Evolutionary conservation across 768 basidiomycete species (phyloP), one percentile per base, ranked within the genome.

Genomic region (Hydnum rufescens): DNA sequence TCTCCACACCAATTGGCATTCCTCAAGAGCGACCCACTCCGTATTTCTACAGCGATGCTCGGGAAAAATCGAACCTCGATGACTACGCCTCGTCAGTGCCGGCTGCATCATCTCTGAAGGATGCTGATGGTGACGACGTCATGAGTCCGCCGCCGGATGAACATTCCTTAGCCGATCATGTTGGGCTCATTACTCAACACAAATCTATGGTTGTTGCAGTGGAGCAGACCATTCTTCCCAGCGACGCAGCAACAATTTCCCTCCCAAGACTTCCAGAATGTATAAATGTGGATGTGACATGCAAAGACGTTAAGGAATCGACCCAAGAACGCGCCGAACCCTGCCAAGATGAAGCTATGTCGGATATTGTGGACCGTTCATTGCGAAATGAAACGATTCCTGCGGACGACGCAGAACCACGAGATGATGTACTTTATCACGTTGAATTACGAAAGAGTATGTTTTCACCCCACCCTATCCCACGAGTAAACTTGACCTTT

Each of bases 121-220:
- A 83, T 58, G 71, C 72, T 16, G 81, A 85, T 60, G 81, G 79
- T 25, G 77, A 85, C 61, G 79, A 81, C 59, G 68, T 78, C 42
- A 61, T 68, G 44, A 47, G 16, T 25, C 44, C 44, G 59, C 58
- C 60, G 29, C 47, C 61, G 19, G 55, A 54, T 19, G 51, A 57
- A 55, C 60, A 54, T 49, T n/a, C n/a, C n/a, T n/a, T n/a, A n/a
- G n/a, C n/a, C n/a, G n/a, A n/a, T n/a, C n/a, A n/a, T n/a, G n/a
- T n/a, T n/a, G n/a, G n/a, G n/a, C n/a, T n/a, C n/a, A n/a, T n/a
- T n/a, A n/a, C n/a, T n/a, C n/a, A n/a, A n/a, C n/a, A n/a, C n/a
- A n/a, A n/a, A n/a, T n/a, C n/a, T n/a, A n/a, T n/a, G n/a, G n/a
- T n/a, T n/a, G n/a, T n/a, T n/a, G n/a, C n/a, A n/a, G n/a, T n/a